A percentile compares a stretch with the other conserved stretches of the same genome.
phyloP scores from a whole-genome alignment of 2,329 filamentous ascomycete genomes.

The Diaporthe helianthi region DNA sequence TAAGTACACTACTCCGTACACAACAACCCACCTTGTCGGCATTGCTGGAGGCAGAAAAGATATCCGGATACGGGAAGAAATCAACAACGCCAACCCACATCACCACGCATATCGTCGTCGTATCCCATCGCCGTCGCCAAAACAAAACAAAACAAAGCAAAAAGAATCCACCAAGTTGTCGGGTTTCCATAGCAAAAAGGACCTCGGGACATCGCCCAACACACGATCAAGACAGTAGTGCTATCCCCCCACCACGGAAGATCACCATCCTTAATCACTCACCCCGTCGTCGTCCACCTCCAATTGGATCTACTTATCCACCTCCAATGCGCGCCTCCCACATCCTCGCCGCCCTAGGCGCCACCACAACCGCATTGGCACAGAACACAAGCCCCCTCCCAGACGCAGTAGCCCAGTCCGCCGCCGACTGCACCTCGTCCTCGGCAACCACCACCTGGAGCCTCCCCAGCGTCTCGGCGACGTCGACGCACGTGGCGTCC shows the following conservation, averaged over 20 bases:
- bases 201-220: background rate
- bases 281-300: too few relatives aligned
- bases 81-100: background rate
- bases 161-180: background rate
- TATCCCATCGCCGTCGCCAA: background rate
- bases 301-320: too few relatives aligned
- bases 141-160: background rate
- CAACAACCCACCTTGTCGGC: background rate
- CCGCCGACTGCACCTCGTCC: background rate
- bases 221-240: too few relatives aligned
- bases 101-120: background rate
- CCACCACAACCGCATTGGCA: conserved; percentile 15
- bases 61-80: background rate
- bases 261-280: background rate
- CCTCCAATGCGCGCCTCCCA: conserved; percentile 24
- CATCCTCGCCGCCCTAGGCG: conserved; percentile 28
- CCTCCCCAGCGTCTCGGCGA: conserved; percentile 2
- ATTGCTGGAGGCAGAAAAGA: background rate
- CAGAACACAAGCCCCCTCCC: conserved; percentile 12
- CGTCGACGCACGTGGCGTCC: background rate
- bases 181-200: too few relatives aligned
- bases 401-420: background rate
- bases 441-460: background rate
- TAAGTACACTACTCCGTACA: background rate
- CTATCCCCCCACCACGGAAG: too few relatives aligned